Evolutionary conservation across 768 basidiomycete species (phyloP).

Genomic region (Fistulinella prunicolor): DNA sequence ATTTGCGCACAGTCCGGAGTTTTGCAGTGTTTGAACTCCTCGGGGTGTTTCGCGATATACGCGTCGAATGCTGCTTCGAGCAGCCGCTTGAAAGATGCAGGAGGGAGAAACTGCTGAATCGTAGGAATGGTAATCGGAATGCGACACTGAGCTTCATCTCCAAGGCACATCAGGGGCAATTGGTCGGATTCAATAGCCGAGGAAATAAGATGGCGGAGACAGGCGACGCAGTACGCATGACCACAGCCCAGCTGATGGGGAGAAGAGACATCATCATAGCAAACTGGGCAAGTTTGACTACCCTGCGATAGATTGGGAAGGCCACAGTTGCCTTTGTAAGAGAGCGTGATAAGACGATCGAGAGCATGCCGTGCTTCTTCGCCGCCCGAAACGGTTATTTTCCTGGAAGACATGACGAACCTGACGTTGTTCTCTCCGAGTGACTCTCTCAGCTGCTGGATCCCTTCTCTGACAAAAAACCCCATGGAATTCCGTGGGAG

Average conservation of each 20-base stretch:
- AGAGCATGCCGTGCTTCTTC: slow-evolving; percentile 53
- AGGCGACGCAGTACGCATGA: slow-evolving; percentile 63
- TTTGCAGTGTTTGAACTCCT: slow-evolving; percentile 70
- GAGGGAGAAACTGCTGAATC: slow-evolving; percentile 49
- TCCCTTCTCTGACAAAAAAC: slow-evolving; percentile 50
- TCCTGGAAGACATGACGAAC: slow-evolving; percentile 41
- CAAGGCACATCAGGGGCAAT: slow-evolving; percentile 70
- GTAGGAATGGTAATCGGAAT: slow-evolving; percentile 49
- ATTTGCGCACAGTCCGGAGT: slow-evolving; percentile 75
- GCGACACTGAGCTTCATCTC: slow-evolving; percentile 56
- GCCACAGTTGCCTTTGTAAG: slow-evolving; percentile 24
- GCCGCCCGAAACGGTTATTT: slow-evolving; percentile 51
- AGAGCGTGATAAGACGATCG: slow-evolving; percentile 42
- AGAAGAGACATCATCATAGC: slow-evolving; percentile 42
- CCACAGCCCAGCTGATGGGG: slow-evolving; percentile 56
- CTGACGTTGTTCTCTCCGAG: slow-evolving; percentile 54
- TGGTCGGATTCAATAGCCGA: slow-evolving; percentile 52
- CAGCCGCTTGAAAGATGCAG: slow-evolving; percentile 52
- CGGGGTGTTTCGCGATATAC: slow-evolving; percentile 54
- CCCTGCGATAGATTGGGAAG: slow-evolving; percentile 2
- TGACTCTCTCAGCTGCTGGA: slow-evolving; percentile 48
- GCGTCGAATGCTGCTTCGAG: slow-evolving; percentile 54
- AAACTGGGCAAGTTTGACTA: slow-evolving; percentile 48
- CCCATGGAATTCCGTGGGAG: slow-evolving; percentile 42
- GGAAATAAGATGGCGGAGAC: slow-evolving; percentile 54